Percentiles rank a stretch among this genome's conserved stretches.
Conservation (phyloP, 371 early-diverging fungal genomes). For the Haplosporangium sp. region DNA sequence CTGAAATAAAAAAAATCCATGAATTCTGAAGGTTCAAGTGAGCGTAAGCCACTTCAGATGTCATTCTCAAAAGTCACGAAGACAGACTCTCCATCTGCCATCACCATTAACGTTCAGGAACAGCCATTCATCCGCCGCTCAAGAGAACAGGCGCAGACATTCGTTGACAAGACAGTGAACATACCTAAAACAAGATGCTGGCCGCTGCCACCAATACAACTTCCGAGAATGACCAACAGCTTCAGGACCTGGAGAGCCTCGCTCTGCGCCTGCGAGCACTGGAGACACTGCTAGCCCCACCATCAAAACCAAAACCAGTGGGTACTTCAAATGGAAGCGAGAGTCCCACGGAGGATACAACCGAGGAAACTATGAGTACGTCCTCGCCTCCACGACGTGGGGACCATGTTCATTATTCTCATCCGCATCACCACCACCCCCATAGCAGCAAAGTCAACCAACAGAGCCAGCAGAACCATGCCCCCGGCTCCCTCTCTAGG, state of each 20-base stretch:
- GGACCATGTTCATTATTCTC: background rate
- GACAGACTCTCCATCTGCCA: background rate
- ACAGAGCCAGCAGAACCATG: slow-evolving; percentile 9
- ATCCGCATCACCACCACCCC: background rate
- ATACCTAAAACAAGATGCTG: too few species aligned
- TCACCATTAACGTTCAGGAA: background rate
- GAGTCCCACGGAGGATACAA: slow-evolving; percentile 25
- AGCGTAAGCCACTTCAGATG: too few species aligned
- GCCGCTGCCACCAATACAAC: too few species aligned
- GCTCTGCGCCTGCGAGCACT: slow-evolving; percentile 41
- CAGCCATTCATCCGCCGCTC: too few species aligned
- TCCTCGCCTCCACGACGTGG: slow-evolving; percentile 17
- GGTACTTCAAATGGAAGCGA: slow-evolving; percentile 12
- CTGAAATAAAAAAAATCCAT: background rate
- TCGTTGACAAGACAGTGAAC: too few species aligned
- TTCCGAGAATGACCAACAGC: slow-evolving; percentile 26
- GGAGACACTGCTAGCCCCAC: slow-evolving; percentile 27
- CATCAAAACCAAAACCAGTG: slow-evolving; percentile 14
- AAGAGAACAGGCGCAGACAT: too few species aligned
- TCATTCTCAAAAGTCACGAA: too few species aligned
- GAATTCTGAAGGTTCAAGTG: too few species aligned
- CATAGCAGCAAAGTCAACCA: slow-evolving; percentile 6
- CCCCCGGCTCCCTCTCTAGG: slow-evolving; percentile 47
- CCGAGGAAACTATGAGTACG: slow-evolving; percentile 23
- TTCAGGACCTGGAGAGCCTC: slow-evolving; percentile 51